A percentile compares a stretch with the other conserved stretches of the same genome.
phyloP scores from a whole-genome alignment of 495 filamentous ascomycete genomes.

The Aspergillus leporis region DNA sequence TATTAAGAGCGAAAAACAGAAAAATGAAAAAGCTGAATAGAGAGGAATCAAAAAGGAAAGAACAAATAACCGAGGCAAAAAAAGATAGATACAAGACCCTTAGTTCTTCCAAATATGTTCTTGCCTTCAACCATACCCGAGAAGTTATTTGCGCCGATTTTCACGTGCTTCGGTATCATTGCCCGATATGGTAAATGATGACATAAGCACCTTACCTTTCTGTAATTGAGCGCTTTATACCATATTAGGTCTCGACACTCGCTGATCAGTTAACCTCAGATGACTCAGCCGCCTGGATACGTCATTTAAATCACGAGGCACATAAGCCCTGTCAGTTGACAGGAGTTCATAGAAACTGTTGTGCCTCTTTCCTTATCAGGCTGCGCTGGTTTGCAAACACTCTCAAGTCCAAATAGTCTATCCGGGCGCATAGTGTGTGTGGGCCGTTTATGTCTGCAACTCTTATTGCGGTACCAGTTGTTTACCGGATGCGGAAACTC shows the following conservation, averaged over 20 bases:
- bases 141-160: slow-evolving; percentile 13
- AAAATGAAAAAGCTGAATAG: not conserved
- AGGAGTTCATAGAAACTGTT: not conserved
- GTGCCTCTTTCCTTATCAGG: not conserved
- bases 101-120: not conserved
- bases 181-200: slow-evolving; percentile 4
- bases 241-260: not conserved
- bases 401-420: not conserved
- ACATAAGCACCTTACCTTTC: not conserved
- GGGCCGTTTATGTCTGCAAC: not conserved
- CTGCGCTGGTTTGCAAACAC: not conserved
- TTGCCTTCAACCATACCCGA: not conserved
- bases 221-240: not conserved
- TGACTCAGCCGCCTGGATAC: not conserved
- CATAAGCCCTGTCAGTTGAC: not conserved
- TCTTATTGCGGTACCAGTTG: slow-evolving; percentile 3
- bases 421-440: not conserved
- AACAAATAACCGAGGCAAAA: not conserved
- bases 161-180: slow-evolving; percentile 13
- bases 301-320: slow-evolving; percentile 1
- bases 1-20: not conserved
- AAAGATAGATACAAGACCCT: not conserved
- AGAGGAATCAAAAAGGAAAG: not conserved
- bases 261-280: not conserved
- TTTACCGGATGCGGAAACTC: slow-evolving; percentile 12